These are phyloP conservation scores for Agaricus sinodeliciosus DNA, from an alignment of 768 basidiomycete species.

Conservation along the genomic window DNA sequence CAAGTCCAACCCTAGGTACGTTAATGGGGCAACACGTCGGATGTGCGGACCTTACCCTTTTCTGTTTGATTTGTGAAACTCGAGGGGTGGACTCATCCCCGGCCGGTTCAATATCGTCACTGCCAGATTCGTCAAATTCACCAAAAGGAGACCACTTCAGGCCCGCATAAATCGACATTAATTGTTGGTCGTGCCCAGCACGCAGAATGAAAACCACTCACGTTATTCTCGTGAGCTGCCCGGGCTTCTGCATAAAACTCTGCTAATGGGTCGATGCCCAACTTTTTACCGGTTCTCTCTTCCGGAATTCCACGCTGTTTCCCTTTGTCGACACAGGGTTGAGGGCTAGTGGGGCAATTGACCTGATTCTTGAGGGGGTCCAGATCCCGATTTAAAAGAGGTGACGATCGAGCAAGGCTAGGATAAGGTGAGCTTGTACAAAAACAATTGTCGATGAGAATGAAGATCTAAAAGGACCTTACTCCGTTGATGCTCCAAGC, in stretches of 20 bases:
- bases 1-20: slow-evolving; percentile 56
- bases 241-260: slow-evolving; percentile 58
- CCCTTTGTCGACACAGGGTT: background rate
- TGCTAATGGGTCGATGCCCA: slow-evolving; percentile 47
- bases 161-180: background rate
- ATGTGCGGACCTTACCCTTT: background rate
- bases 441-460: background rate
- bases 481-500: background rate
- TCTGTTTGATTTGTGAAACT: background rate
- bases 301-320: background rate
- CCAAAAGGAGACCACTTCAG: slow-evolving; percentile 29
- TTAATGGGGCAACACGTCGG: background rate
- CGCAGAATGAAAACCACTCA: background rate
- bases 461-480: background rate
- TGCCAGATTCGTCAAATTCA: slow-evolving; percentile 29
- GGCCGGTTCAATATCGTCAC: slow-evolving; percentile 7
- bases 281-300: background rate
- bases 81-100: background rate
- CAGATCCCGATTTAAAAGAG: background rate
- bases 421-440: background rate
- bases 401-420: background rate
- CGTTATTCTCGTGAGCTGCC: slow-evolving; percentile 24
- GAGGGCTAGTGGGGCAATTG: background rate
- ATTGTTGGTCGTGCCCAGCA: background rate
- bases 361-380: background rate